phyloP scores from a whole-genome alignment of 768 basidiomycete genomes.

The Postia placenta region DNA sequence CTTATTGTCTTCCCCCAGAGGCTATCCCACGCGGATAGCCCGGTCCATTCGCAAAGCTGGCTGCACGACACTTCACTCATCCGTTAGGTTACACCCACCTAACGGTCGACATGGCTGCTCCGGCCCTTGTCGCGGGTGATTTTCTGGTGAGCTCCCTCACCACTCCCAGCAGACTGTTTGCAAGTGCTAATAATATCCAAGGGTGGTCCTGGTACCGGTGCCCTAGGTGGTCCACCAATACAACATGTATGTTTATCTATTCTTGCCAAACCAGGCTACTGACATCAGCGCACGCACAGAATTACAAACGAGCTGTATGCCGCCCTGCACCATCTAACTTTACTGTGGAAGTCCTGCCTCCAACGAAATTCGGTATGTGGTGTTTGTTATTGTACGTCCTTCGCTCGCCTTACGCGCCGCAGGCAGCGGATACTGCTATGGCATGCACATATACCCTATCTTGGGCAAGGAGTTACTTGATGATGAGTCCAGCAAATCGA shows the following conservation, averaged over 20 bases:
- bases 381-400: background rate
- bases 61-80: slow-evolving; percentile 7
- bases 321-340: slow-evolving; percentile 55
- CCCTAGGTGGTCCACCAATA: slow-evolving; percentile 17
- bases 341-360: slow-evolving; percentile 48
- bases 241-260: slow-evolving; percentile 11
- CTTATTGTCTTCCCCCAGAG: background rate
- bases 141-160: slow-evolving; percentile 9
- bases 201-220: slow-evolving; percentile 16
- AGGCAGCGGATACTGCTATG: slow-evolving; percentile 55
- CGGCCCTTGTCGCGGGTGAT: slow-evolving; percentile 1
- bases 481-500: slow-evolving; percentile 7
- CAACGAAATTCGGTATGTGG: slow-evolving; percentile 43
- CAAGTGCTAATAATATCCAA: slow-evolving; percentile 11
- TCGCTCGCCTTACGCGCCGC: background rate
- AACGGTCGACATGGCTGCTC: background rate
- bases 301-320: slow-evolving; percentile 56
- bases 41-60: slow-evolving; percentile 5
- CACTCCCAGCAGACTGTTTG: no score
- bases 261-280: background rate
- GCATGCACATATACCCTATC: slow-evolving; percentile 53
- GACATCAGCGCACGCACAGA: slow-evolving; percentile 26
- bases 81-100: background rate
- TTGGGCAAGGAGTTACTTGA: slow-evolving; percentile 14
- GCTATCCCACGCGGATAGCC: slow-evolving; percentile 2